These are phyloP conservation scores for Stylonectria norvegica DNA, from an alignment of 2,329 filamentous ascomycete species.

Conservation along the genomic window DNA sequence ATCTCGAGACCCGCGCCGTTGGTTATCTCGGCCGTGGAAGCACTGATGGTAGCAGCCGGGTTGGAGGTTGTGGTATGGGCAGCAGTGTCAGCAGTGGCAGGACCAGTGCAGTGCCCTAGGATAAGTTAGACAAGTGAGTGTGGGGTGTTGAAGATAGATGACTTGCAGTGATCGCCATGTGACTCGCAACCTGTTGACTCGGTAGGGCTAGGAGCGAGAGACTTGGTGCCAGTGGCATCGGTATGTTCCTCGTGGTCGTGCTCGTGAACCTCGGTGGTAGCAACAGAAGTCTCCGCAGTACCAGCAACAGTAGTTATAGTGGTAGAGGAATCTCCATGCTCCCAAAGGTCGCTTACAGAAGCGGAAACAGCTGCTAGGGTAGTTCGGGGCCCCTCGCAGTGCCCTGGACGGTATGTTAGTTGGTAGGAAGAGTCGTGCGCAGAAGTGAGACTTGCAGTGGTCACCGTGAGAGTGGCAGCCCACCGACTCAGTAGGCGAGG, in stretches of 20 bases:
- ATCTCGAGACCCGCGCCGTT: constrained; percentile 15
- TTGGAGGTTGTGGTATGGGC: neutral
- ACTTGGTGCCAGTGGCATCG: constrained; percentile 11
- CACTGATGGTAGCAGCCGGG: neutral
- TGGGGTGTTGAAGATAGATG: no score
- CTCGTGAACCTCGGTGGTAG: neutral
- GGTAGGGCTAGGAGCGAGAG: constrained; percentile 16
- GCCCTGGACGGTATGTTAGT: constrained; percentile 8
- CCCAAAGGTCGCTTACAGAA: no score
- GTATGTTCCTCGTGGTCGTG: constrained; percentile 2
- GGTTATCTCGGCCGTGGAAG: constrained; percentile 4
- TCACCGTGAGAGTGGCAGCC: constrained; percentile 17
- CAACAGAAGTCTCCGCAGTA: constrained; percentile 1
- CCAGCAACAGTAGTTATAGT: constrained; percentile 3
- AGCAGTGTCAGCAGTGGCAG: neutral
- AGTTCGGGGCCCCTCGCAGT: constrained; percentile 22
- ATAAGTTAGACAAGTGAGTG: no score
- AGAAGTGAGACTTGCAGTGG: constrained; percentile 3
- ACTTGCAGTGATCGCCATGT: constrained; percentile 24
- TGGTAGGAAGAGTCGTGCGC: constrained; percentile 2
- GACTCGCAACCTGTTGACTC: constrained; percentile 22
- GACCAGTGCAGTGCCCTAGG: no score
- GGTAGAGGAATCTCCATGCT: no score
- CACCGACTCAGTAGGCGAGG: constrained; percentile 21
- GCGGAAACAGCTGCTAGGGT: neutral